Percentiles rank a stretch among this genome's conserved stretches.
Evolutionary conservation across 129 eudicot genomes (phyloP).

Genomic region (Helianthus annuus): DNA sequence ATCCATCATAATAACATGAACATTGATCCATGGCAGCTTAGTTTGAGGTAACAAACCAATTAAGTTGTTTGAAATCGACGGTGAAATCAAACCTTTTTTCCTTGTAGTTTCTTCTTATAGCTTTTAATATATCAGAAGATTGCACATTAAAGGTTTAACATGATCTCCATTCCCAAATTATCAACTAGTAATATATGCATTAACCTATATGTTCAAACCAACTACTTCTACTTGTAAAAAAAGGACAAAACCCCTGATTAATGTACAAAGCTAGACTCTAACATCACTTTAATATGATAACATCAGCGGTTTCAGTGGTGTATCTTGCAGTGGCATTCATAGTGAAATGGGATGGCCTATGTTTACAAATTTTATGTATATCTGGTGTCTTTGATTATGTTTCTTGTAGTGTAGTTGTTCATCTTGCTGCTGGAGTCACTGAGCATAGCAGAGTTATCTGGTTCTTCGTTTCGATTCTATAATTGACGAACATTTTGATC

Average conservation of each 20-base stretch:
- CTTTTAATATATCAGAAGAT: neutral
- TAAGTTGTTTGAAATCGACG: too few relatives aligned
- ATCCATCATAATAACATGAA: too few relatives aligned
- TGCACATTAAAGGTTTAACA: neutral
- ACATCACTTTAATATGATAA: constrained; percentile 4
- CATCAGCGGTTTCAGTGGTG: neutral
- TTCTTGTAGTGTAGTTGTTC: constrained; percentile 1
- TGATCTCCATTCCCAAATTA: constrained; percentile 7
- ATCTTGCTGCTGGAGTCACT: constrained; percentile 2
- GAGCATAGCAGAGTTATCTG: constrained; percentile 6
- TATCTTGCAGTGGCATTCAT: constrained; percentile 3
- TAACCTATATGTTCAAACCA: constrained; percentile 12
- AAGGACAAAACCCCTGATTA: constrained; percentile 4
- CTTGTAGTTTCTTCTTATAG: neutral
- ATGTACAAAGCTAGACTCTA: constrained; percentile 20
- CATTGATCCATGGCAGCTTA: too few relatives aligned
- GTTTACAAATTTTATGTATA: neutral
- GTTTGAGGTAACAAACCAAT: too few relatives aligned
- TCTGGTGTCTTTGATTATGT: neutral
- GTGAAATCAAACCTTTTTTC: neutral
- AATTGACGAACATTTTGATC: neutral
- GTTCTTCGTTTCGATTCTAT: constrained; percentile 6
- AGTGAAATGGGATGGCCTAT: constrained; percentile 7
- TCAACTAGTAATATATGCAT: constrained; percentile 16
- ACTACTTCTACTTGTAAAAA: neutral